phyloP scores from a whole-genome alignment of 768 basidiomycete genomes.

The Chalciporus chontae region DNA sequence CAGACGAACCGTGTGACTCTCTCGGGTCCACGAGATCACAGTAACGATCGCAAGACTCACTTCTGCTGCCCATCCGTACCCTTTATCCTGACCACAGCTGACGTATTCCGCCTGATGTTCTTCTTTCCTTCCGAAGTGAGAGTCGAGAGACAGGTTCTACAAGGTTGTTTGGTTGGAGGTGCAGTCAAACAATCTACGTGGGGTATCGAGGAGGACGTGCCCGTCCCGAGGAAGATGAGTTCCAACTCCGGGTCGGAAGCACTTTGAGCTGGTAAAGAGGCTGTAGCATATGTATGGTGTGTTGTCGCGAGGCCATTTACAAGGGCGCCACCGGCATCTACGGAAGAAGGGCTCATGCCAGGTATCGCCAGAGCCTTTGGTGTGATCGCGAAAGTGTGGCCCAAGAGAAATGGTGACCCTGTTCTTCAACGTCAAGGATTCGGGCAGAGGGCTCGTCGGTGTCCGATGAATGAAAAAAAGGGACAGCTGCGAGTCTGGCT shows the following conservation, averaged over 20 bases:
- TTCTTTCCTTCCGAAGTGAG: constrained; percentile 69
- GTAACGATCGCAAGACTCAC: constrained; percentile 49
- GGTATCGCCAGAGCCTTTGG: background rate
- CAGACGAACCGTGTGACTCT: too few species aligned
- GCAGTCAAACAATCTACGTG: constrained; percentile 72
- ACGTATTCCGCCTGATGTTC: constrained; percentile 84
- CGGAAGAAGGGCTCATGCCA: constrained; percentile 1
- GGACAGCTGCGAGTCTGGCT: too few species aligned
- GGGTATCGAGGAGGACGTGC: constrained; percentile 73
- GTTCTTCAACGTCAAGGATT: background rate
- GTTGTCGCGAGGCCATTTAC: background rate
- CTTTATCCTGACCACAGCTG: constrained; percentile 55
- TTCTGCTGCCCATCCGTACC: constrained; percentile 38
- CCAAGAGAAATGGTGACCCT: background rate
- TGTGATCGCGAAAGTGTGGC: background rate
- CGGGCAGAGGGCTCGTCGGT: background rate
- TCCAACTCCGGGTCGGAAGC: constrained; percentile 37
- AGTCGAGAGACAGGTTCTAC: constrained; percentile 67
- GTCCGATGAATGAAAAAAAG: too few species aligned
- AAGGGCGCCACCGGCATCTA: background rate
- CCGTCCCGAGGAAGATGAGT: constrained; percentile 81
- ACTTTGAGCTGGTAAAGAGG: background rate
- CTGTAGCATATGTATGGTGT: background rate
- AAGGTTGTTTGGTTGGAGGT: constrained; percentile 47
- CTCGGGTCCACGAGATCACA: too few species aligned